These are phyloP conservation scores for Purshia tridentata DNA, from an alignment of 306 rosid genomes.

Conservation along the genomic window DNA sequence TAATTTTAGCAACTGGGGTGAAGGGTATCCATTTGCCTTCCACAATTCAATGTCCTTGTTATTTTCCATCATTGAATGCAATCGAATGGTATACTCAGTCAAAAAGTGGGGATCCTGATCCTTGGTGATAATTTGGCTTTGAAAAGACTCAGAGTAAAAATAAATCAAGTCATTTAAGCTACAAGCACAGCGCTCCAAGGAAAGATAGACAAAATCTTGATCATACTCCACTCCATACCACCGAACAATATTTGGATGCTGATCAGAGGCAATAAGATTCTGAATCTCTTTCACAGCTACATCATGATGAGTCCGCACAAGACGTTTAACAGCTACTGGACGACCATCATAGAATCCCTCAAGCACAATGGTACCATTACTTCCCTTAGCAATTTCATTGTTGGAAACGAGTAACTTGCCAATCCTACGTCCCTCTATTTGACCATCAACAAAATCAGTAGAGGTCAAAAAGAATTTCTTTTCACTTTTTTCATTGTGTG, in stretches of 20 bases:
- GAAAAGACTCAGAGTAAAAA: constrained; percentile 33
- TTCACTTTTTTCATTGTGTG: constrained; percentile 22
- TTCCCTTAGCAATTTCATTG: constrained; percentile 72
- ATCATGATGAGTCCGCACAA: constrained; percentile 63
- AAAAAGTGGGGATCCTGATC: constrained; percentile 14
- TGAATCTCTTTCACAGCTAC: constrained; percentile 66
- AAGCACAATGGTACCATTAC: constrained; percentile 68
- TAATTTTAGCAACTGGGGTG: constrained; percentile 51
- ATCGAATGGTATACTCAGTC: constrained; percentile 15
- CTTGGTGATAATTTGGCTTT: constrained; percentile 19
- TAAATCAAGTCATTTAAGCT: constrained; percentile 60
- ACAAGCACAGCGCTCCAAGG: constrained; percentile 66
- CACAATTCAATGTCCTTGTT: constrained; percentile 41
- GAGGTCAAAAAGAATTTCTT: constrained; percentile 1
- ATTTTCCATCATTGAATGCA: constrained; percentile 16
- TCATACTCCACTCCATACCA: constrained; percentile 79
- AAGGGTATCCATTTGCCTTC: constrained; percentile 61
- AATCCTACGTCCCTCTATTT: constrained; percentile 48
- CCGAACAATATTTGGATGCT: constrained; percentile 72
- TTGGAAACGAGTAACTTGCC: constrained; percentile 61
- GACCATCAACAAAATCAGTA: constrained; percentile 27
- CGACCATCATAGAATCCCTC: constrained; percentile 70
- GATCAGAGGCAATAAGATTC: constrained; percentile 67
- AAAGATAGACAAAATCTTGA: constrained; percentile 70
- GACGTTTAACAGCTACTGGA: constrained; percentile 77